phyloP scores from a whole-genome alignment of 2,329 filamentous ascomycete species.

The Cladosporium cucumerinum region DNA sequence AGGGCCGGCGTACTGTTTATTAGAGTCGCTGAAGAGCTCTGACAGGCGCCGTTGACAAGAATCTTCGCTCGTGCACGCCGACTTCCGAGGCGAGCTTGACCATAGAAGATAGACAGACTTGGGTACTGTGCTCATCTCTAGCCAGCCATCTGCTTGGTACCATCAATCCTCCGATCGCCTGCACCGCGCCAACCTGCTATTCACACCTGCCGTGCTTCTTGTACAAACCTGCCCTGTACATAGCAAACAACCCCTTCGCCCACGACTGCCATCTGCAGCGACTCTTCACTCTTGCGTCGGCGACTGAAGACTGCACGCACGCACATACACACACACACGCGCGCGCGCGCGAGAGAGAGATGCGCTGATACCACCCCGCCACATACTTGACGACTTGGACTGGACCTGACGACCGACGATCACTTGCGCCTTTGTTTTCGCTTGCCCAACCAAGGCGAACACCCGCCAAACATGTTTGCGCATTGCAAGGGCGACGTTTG shows the following conservation, averaged over 20 bases:
- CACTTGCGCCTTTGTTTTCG: neutral
- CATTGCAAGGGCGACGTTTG: conserved; percentile 58
- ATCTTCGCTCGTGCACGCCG: neutral
- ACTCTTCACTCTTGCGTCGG: neutral
- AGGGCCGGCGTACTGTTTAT: neutral
- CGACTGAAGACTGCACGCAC: neutral
- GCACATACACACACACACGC: neutral
- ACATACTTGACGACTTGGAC: neutral
- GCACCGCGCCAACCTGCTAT: neutral
- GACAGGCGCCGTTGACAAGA: neutral
- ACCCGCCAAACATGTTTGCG: conserved; percentile 41
- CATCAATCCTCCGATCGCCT: no score
- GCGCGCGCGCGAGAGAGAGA: neutral
- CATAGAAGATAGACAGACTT: no score
- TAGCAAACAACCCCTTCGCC: neutral
- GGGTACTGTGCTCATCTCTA: no score
- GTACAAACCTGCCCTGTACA: neutral
- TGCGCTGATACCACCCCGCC: conserved; percentile 8
- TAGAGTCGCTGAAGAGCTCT: neutral
- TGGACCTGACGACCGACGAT: conserved; percentile 6
- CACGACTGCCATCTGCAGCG: neutral
- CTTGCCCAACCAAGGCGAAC: neutral
- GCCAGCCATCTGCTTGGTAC: neutral
- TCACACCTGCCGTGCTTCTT: neutral
- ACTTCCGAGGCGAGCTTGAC: no score